Evolutionary conservation across 768 basidiomycete genomes (phyloP).

Genomic region (Leccinum obscurum): DNA sequence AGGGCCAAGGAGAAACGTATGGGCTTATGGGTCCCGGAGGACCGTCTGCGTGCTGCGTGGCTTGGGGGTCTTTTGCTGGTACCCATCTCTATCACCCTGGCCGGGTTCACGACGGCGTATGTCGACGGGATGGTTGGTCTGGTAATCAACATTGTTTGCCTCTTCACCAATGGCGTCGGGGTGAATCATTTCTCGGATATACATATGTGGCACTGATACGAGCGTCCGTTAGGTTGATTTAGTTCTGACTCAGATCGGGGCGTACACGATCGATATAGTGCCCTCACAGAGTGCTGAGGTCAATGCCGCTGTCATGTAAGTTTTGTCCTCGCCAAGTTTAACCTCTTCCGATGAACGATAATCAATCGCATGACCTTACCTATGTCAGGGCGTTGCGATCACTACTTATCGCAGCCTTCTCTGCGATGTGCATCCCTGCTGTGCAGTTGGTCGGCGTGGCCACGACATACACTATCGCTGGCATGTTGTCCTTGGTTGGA

Average conservation of each 20-base stretch:
- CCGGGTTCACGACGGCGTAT: conserved; percentile 53
- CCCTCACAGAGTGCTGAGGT: conserved; percentile 62
- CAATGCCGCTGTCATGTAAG: conserved; percentile 53
- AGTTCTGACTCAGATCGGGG: conserved; percentile 52
- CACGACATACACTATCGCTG: conserved; percentile 46
- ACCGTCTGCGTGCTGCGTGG: conserved; percentile 56
- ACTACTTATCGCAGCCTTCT: conserved; percentile 14
- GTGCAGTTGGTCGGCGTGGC: conserved; percentile 54
- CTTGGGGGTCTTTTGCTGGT: conserved; percentile 47
- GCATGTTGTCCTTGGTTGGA: conserved; percentile 48
- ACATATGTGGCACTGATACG: background rate
- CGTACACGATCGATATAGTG: conserved; percentile 63
- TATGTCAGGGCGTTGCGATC: conserved; percentile 23
- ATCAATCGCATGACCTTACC: background rate
- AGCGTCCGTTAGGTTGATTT: conserved; percentile 48
- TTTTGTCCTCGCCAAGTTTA: conserved; percentile 20
- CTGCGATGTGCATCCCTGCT: conserved; percentile 35
- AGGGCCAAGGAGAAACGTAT: conserved; percentile 48
- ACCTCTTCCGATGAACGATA: background rate
- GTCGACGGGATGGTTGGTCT: conserved; percentile 52
- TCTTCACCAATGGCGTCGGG: conserved; percentile 66
- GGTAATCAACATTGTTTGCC: conserved; percentile 47
- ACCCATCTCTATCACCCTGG: conserved; percentile 50
- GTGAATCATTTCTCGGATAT: conserved; percentile 37
- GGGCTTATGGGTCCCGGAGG: conserved; percentile 68